These are phyloP conservation scores for Hydnum rufescens DNA, from an alignment of 768 basidiomycete species.

Conservation along the genomic window DNA sequence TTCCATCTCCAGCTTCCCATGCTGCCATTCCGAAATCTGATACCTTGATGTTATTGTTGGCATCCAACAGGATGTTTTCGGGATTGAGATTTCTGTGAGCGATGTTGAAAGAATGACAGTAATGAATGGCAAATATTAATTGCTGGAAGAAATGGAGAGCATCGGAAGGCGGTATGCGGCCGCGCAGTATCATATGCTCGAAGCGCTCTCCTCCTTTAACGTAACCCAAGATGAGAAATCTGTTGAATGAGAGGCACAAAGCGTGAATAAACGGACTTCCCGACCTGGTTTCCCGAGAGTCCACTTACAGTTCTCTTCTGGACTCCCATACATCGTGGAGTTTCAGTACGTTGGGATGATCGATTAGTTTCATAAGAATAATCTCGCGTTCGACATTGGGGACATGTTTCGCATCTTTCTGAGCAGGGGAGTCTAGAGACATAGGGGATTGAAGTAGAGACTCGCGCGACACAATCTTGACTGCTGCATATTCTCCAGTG, in stretches of 20 bases:
- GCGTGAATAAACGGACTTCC: neutral
- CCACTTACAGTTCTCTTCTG: constrained; percentile 48
- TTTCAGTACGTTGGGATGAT: constrained; percentile 89
- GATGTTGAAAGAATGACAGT: constrained; percentile 94
- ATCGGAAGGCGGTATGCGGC: constrained; percentile 49
- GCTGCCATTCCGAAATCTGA: constrained; percentile 99
- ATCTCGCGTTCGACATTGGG: constrained; percentile 85
- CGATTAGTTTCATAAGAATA: constrained; percentile 98
- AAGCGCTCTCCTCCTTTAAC: constrained; percentile 93
- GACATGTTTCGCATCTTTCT: constrained; percentile 48
- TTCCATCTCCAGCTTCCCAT: constrained; percentile 64
- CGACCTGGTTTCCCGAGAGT: neutral
- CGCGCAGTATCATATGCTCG: constrained; percentile 69
- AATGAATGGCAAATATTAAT: constrained; percentile 85
- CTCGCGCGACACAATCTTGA: constrained; percentile 87
- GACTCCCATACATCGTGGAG: constrained; percentile 94
- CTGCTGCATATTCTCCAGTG: constrained; percentile 82
- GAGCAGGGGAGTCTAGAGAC: constrained; percentile 40
- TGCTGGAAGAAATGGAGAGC: constrained; percentile 90
- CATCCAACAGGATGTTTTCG: constrained; percentile 83
- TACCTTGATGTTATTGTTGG: constrained; percentile 57
- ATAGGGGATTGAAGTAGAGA: constrained; percentile 49
- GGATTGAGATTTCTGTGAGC: constrained; percentile 97
- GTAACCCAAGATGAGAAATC: constrained; percentile 81
- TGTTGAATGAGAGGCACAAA: constrained; percentile 5